Conservation (phyloP, 192 early-diverging fungal species). For the Coemansia sp. region DNA sequence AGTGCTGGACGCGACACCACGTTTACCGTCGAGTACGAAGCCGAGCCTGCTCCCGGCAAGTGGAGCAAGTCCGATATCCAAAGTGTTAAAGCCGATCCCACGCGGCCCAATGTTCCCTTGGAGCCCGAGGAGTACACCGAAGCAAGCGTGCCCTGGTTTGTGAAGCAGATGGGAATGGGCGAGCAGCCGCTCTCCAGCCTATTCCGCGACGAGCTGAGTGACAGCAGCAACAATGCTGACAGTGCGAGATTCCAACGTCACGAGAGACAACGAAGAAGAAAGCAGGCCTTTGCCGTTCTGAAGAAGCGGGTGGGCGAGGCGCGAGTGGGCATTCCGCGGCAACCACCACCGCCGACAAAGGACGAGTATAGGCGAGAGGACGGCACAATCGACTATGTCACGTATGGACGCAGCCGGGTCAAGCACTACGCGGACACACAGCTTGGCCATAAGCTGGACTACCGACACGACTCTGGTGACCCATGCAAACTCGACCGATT, state of each 20-base stretch:
- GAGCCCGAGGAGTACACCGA: conserved; percentile 45
- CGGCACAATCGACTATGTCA: conserved; percentile 40
- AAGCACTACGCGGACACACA: conserved; percentile 50
- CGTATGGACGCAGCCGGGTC: conserved; percentile 19
- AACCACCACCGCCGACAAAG: conserved; percentile 19
- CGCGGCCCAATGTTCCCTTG: conserved; percentile 38
- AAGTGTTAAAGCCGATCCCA: not conserved
- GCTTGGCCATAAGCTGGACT: conserved; percentile 48
- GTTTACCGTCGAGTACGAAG: conserved; percentile 31
- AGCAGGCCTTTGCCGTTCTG: conserved; percentile 44
- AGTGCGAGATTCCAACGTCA: not conserved
- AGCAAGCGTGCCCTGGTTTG: conserved; percentile 35
- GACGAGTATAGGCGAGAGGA: conserved; percentile 24
- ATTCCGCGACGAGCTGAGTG: conserved; percentile 26
- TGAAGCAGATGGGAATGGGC: conserved; percentile 50
- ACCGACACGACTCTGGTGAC: conserved; percentile 45
- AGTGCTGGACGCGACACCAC: conserved; percentile 12
- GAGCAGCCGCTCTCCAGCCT: conserved; percentile 46
- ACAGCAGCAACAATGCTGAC: not conserved
- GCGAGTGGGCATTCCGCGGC: conserved; percentile 44
- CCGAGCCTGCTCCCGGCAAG: conserved; percentile 36
- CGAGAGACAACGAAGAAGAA: conserved; percentile 32
- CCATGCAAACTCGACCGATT: conserved; percentile 52
- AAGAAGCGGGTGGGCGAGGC: conserved; percentile 43
- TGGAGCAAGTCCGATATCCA: conserved; percentile 13